These are phyloP conservation scores for Didymella arachidicola DNA, from an alignment of 2,329 filamentous ascomycete genomes.

Conservation along the genomic window DNA sequence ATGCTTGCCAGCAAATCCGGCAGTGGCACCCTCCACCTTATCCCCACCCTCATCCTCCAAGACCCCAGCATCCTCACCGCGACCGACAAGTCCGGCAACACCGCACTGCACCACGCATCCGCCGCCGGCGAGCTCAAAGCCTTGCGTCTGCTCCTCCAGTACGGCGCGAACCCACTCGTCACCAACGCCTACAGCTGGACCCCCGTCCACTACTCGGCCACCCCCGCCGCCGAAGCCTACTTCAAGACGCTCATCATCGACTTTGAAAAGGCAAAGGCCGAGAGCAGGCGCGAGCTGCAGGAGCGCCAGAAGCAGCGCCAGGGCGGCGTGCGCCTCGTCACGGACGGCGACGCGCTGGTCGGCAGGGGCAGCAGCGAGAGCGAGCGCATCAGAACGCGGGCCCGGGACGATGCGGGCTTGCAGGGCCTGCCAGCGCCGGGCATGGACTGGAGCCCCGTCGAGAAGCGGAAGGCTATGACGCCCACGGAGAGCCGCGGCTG, in stretches of 20 bases:
- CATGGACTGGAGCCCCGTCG: slow-evolving; percentile 51
- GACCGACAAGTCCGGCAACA: slow-evolving; percentile 78
- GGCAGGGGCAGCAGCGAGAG: slow-evolving; percentile 15
- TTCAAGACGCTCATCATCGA: slow-evolving; percentile 79
- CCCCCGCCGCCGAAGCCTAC: slow-evolving; percentile 84
- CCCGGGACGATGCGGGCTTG: slow-evolving; percentile 46
- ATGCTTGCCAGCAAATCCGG: slow-evolving; percentile 51
- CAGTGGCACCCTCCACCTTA: slow-evolving; percentile 55
- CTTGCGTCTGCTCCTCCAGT: slow-evolving; percentile 76
- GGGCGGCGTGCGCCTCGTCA: slow-evolving; percentile 49
- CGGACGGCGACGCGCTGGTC: slow-evolving; percentile 36
- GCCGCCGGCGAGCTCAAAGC: slow-evolving; percentile 82
- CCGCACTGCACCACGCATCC: slow-evolving; percentile 84
- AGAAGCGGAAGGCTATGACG: slow-evolving; percentile 51
- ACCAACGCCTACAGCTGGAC: slow-evolving; percentile 83
- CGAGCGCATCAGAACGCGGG: slow-evolving; percentile 27
- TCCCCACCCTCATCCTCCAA: slow-evolving; percentile 48
- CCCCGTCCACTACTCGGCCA: slow-evolving; percentile 81
- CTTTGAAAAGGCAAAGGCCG: slow-evolving; percentile 67
- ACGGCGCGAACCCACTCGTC: slow-evolving; percentile 76
- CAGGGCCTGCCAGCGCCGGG: slow-evolving; percentile 42
- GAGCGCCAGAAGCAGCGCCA: slow-evolving; percentile 44
- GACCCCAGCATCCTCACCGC: slow-evolving; percentile 40
- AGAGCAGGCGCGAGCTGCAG: slow-evolving; percentile 46
- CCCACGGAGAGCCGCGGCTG: slow-evolving; percentile 47